phyloP scores from a whole-genome alignment of 2,329 filamentous ascomycete species.

The Fusarium verticillioides region DNA sequence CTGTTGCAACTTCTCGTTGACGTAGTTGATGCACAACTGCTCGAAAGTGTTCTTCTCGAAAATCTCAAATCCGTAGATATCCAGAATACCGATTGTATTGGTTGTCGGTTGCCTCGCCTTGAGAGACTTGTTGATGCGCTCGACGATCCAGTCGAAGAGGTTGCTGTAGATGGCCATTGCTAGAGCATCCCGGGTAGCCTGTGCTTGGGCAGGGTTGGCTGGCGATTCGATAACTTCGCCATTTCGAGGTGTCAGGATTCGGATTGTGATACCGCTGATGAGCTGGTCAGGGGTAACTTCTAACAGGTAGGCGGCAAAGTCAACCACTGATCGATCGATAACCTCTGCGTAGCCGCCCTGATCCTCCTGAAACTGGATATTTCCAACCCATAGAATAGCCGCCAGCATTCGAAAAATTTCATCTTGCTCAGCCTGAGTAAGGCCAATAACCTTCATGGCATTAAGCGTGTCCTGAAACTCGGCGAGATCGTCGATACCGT shows the following conservation, averaged over 20 bases:
- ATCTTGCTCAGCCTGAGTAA: constrained; percentile 89
- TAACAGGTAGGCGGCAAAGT: constrained; percentile 93
- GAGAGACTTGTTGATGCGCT: constrained; percentile 88
- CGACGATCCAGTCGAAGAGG: constrained; percentile 98
- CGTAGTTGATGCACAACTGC: constrained; percentile 99
- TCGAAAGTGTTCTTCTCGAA: constrained; percentile 99
- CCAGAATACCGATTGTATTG: constrained; percentile 94
- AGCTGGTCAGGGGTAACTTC: constrained; percentile 86
- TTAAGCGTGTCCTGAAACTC: constrained; percentile 92
- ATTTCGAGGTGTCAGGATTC: constrained; percentile 78
- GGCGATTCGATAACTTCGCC: constrained; percentile 78
- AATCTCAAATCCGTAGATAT: constrained; percentile 99
- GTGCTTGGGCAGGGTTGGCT: constrained; percentile 87
- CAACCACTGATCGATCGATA: constrained; percentile 87
- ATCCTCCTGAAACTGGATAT: constrained; percentile 90
- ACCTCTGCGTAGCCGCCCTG: constrained; percentile 90
- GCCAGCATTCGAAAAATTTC: constrained; percentile 96
- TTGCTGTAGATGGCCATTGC: constrained; percentile 98
- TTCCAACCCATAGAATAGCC: constrained; percentile 92
- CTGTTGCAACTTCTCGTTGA: constrained; percentile 98
- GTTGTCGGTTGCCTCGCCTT: constrained; percentile 78
- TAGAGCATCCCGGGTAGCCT: constrained; percentile 87
- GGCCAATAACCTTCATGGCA: constrained; percentile 94
- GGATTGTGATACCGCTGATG: constrained; percentile 87
- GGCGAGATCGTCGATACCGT: constrained; percentile 89